Percentiles rank a stretch among this genome's conserved stretches.
These are phyloP conservation scores for Parachlorella kessleri DNA, from an alignment of 139 green algal species.

Conservation along the genomic window DNA sequence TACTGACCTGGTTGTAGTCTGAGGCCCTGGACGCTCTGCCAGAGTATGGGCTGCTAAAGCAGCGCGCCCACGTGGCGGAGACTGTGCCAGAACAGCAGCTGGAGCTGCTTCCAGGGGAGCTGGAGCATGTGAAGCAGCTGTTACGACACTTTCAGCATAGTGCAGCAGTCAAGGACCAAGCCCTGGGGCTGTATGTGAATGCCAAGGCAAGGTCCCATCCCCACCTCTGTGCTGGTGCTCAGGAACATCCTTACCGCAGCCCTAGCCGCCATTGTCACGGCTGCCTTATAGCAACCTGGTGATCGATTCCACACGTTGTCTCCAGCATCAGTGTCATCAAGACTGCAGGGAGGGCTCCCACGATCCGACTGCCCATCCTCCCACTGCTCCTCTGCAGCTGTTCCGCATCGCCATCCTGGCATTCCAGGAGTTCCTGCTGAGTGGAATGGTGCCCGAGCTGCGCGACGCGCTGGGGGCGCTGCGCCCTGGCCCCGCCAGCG, in stretches of 20 bases:
- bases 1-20: neutral
- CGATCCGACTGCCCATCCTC: no score
- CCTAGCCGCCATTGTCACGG: neutral
- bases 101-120: constrained; percentile 40
- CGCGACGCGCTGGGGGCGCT: neutral
- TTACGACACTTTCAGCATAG: constrained; percentile 26
- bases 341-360: no score
- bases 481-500: neutral
- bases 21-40: neutral
- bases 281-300: neutral
- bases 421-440: constrained; percentile 36
- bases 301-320: no score
- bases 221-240: neutral
- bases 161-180: constrained; percentile 31
- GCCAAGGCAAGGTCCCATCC: constrained; percentile 2
- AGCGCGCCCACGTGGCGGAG: neutral
- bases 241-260: neutral
- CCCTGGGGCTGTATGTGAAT: constrained; percentile 54
- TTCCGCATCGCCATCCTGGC: neutral
- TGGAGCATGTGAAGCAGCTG: constrained; percentile 22
- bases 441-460: constrained; percentile 27
- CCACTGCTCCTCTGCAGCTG: no score
- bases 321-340: no score
- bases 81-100: constrained; percentile 25
- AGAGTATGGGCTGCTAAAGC: constrained; percentile 11